Evolutionary conservation across 805 yeast genomes (phyloP), one percentile per base, ranked within the genome.

Genomic region (Saturnispora diversa): DNA sequence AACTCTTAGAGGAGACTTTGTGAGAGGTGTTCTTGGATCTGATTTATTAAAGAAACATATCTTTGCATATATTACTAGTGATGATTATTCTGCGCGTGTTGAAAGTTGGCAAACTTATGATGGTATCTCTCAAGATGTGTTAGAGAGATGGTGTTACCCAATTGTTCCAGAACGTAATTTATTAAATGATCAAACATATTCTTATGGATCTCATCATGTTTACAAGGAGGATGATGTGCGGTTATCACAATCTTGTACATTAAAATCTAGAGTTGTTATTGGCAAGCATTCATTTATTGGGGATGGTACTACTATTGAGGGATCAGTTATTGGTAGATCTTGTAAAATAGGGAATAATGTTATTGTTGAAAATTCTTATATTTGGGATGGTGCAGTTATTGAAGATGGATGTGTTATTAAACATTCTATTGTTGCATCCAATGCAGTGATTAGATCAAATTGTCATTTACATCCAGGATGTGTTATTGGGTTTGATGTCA

Each of bases 61-160:
- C 23, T 90, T 90, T 60, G 86, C 95, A 0, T 87, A 85, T 55
- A 75, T 88, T 33, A 74, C 92, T 15, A 77, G 74, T 38, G 80
- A 77, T 40, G 80, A 82, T 44, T 88, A 87, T 55, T 95, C 95
- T 22, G 92, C 95, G 2, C 75, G 98, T 56, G 97, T 86, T n/a
- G 94, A 88, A 55, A 82, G 90, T 56, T 81, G 92, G 80, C 84
- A 84, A 55, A 86, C 97, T 0, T 92, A 88, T 60, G 90, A 83
- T 57, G 88, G 95, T 9, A 77, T 92, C 12, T 75, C 94, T 12
- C 92, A 84, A 60, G 97, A 92, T 58, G 75, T 88, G 30, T 65
- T 92, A 40, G 86, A 87, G 17, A 77, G 97, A 56, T 92, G 95
- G 85, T 74, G 90, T 44, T 90, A 86, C 54, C 98, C 98, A 20